phyloP scores from a whole-genome alignment of 768 basidiomycete species.

The Russula brevipes region DNA sequence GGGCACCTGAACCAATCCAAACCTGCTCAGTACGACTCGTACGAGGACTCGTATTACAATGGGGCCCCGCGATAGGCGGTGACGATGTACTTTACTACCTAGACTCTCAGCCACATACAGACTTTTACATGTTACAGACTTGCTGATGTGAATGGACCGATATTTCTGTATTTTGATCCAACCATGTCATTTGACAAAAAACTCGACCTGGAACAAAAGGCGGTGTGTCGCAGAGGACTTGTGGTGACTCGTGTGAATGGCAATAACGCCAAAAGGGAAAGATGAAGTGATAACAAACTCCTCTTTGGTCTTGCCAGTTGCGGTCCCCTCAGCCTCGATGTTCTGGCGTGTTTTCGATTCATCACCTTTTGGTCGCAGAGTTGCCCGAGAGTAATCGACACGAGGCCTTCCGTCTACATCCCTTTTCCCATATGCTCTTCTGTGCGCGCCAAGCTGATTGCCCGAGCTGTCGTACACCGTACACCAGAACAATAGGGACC shows the following conservation, averaged over 20 bases:
- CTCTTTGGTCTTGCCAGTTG: constrained; percentile 17
- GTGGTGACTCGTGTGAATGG: constrained; percentile 12
- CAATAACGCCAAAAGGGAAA: constrained; percentile 12
- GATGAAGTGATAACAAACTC: constrained; percentile 3
- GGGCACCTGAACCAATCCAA: not conserved
- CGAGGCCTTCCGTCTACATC: constrained; percentile 20
- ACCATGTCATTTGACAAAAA: too few species aligned
- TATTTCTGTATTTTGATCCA: not conserved
- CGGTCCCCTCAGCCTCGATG: constrained; percentile 29
- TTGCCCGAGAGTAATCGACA: constrained; percentile 17
- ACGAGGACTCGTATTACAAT: constrained; percentile 34
- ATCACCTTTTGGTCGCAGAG: constrained; percentile 12
- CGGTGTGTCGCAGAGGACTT: too few species aligned
- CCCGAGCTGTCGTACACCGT: constrained; percentile 18
- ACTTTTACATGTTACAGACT: constrained; percentile 1
- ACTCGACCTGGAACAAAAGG: too few species aligned
- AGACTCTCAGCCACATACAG: not conserved
- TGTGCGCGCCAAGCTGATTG: constrained; percentile 22
- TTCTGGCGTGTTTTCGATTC: constrained; percentile 29
- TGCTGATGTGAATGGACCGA: constrained; percentile 13
- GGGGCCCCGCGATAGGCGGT: not conserved
- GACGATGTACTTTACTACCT: not conserved
- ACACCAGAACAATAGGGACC: constrained; percentile 24
- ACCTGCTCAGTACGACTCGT: constrained; percentile 17
- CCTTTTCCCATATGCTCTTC: constrained; percentile 25